phyloP scores from a whole-genome alignment of 192 early-diverging fungal species.

The Radiomyces spectabilis region DNA sequence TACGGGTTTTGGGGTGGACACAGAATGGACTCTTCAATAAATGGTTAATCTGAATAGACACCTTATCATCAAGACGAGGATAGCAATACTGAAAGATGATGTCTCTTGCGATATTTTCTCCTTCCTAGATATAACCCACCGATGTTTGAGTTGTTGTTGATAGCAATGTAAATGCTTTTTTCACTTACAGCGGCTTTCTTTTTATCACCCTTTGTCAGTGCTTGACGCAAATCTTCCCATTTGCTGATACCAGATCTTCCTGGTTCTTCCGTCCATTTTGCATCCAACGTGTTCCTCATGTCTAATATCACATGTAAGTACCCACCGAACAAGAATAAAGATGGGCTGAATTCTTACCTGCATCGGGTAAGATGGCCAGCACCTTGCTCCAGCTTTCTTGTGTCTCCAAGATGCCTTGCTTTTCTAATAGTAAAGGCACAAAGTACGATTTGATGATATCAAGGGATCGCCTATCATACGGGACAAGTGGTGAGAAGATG shows the following conservation, averaged over 20 bases:
- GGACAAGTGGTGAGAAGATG: slow-evolving; percentile 6
- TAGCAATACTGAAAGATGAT: slow-evolving; percentile 89
- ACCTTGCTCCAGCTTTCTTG: slow-evolving; percentile 68
- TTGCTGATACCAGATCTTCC: slow-evolving; percentile 22
- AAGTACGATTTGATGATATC: slow-evolving; percentile 70
- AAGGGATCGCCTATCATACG: slow-evolving; percentile 44
- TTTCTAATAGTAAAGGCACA: slow-evolving; percentile 54
- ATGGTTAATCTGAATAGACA: slow-evolving; percentile 84
- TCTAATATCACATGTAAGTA: too few species aligned
- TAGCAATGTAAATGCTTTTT: too few species aligned
- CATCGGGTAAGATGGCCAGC: slow-evolving; percentile 70
- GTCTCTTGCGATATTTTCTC: slow-evolving; percentile 47
- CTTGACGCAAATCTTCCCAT: slow-evolving; percentile 36
- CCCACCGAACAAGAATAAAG: background rate
- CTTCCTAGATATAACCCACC: background rate
- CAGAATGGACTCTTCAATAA: slow-evolving; percentile 97
- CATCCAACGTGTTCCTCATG: slow-evolving; percentile 23
- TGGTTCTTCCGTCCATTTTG: slow-evolving; percentile 31
- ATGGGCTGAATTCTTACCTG: slow-evolving; percentile 35
- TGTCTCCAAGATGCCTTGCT: slow-evolving; percentile 64
- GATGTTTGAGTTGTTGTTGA: background rate
- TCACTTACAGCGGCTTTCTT: background rate
- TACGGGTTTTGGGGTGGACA: slow-evolving; percentile 92
- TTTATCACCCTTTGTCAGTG: slow-evolving; percentile 12
- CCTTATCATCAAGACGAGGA: slow-evolving; percentile 90